These are phyloP conservation scores for Salix caprea DNA, from an alignment of 345 rosid genomes.

Conservation along the genomic window DNA sequence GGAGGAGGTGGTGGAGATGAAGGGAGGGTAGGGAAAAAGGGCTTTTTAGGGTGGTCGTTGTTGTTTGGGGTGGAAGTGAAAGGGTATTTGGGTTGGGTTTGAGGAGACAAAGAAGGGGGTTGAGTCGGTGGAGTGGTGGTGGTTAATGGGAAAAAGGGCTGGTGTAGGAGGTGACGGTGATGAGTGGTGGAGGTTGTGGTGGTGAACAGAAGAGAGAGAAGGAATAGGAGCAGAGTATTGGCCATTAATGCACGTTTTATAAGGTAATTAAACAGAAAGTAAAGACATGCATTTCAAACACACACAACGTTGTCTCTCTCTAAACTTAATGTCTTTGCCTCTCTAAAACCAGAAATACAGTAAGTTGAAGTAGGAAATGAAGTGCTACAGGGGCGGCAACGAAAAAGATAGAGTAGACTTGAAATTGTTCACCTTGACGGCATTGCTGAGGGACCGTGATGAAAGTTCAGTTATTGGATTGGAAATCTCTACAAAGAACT, in stretches of 20 bases:
- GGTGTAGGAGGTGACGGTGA: constrained; percentile 26
- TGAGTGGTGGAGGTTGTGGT: neutral
- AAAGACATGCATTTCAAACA: neutral
- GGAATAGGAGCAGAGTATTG: neutral
- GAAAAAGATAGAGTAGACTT: neutral
- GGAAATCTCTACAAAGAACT: neutral
- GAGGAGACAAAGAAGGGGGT: constrained; percentile 13
- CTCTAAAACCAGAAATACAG: neutral
- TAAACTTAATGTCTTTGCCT: too few relatives aligned
- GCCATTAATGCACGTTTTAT: neutral
- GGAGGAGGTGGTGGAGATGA: constrained; percentile 34
- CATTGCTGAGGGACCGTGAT: neutral
- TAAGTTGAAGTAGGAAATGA: neutral
- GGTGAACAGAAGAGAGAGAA: neutral
- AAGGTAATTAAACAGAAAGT: neutral
- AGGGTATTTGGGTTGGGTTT: constrained; percentile 19
- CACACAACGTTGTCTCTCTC: neutral
- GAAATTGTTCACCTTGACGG: neutral
- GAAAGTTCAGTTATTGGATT: neutral
- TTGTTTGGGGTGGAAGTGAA: constrained; percentile 9
- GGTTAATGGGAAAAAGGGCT: constrained; percentile 15
- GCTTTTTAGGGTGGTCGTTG: constrained; percentile 3
- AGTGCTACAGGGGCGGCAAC: neutral
- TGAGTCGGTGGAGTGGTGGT: constrained; percentile 5
- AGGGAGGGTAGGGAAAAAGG: constrained; percentile 13